Evolutionary conservation across 768 basidiomycete genomes (phyloP).

Genomic region (Calocybe gangraenosa): DNA sequence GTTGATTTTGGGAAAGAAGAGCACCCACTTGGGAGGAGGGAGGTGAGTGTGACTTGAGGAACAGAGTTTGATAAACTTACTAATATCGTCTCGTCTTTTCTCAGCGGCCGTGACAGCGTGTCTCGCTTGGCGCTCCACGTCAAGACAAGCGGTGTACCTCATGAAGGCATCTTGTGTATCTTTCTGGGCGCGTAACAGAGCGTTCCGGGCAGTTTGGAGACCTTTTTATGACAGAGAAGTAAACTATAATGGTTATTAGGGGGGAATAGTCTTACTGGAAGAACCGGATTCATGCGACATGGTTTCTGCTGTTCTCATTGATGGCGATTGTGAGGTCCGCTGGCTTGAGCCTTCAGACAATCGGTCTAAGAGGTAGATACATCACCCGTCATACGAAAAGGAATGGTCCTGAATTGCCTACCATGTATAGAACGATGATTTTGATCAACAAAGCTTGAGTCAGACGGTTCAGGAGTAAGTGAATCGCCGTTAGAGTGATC

Average conservation of each 20-base stretch:
- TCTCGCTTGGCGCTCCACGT: conserved; percentile 62
- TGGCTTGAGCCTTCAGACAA: conserved; percentile 34
- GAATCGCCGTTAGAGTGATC: conserved; percentile 41
- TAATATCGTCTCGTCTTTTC: conserved; percentile 65
- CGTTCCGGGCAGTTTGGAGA: conserved; percentile 55
- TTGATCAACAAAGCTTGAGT: conserved; percentile 37
- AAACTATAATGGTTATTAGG: conserved; percentile 14
- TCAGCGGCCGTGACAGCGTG: conserved; percentile 61
- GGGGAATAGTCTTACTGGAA: conserved; percentile 43
- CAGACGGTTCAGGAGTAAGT: conserved; percentile 45
- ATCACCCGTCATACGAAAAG: conserved; percentile 5
- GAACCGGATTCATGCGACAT: conserved; percentile 53
- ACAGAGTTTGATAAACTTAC: conserved; percentile 26
- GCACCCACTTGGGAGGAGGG: conserved; percentile 35
- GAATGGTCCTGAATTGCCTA: conserved; percentile 15
- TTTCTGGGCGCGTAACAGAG: conserved; percentile 61
- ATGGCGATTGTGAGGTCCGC: conserved; percentile 49
- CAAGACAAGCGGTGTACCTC: conserved; percentile 64
- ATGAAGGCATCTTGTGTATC: conserved; percentile 71
- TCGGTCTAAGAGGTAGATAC: conserved; percentile 22
- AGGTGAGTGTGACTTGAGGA: conserved; percentile 14
- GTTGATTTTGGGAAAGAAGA: conserved; percentile 43
- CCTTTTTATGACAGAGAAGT: conserved; percentile 45
- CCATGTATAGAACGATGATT: conserved; percentile 27
- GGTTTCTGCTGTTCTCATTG: conserved; percentile 47